These are phyloP conservation scores for Cytidiella melzeri DNA, from an alignment of 768 basidiomycete species.

Conservation along the genomic window DNA sequence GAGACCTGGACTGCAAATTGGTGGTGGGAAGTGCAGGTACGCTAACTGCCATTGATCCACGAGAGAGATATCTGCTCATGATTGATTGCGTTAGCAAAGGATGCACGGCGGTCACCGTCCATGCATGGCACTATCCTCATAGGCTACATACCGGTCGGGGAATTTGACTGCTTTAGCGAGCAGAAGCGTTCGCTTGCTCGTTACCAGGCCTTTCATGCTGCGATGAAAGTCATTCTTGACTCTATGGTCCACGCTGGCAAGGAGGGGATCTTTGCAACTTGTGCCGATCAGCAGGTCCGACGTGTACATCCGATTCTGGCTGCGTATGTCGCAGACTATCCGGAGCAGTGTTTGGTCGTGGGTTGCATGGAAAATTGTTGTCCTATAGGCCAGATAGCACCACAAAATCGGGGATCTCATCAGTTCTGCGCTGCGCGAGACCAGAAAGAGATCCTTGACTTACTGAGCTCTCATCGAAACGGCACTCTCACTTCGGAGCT, in stretches of 20 bases:
- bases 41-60: too few relatives aligned
- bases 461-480: not conserved
- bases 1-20: slow-evolving; percentile 21
- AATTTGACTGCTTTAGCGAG: slow-evolving; percentile 24
- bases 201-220: slow-evolving; percentile 32
- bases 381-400: slow-evolving; percentile 23
- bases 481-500: not conserved
- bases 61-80: too few relatives aligned
- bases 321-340: slow-evolving; percentile 34
- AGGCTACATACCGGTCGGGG: slow-evolving; percentile 33
- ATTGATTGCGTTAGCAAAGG: slow-evolving; percentile 37
- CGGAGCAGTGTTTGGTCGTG: slow-evolving; percentile 37
- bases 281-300: slow-evolving; percentile 31
- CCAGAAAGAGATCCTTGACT: not conserved
- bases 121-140: slow-evolving; percentile 29
- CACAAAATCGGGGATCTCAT: slow-evolving; percentile 18
- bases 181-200: slow-evolving; percentile 14
- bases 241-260: slow-evolving; percentile 26
- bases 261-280: slow-evolving; percentile 29
- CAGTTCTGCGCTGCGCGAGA: slow-evolving; percentile 5
- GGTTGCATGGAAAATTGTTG: slow-evolving; percentile 22
- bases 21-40: slow-evolving; percentile 24
- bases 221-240: slow-evolving; percentile 27
- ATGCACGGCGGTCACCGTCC: slow-evolving; percentile 31
- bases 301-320: slow-evolving; percentile 35